Base-by-base conservation (phyloP, 495 filamentous ascomycete genomes). In the Penicillium waksmanii region DNA sequence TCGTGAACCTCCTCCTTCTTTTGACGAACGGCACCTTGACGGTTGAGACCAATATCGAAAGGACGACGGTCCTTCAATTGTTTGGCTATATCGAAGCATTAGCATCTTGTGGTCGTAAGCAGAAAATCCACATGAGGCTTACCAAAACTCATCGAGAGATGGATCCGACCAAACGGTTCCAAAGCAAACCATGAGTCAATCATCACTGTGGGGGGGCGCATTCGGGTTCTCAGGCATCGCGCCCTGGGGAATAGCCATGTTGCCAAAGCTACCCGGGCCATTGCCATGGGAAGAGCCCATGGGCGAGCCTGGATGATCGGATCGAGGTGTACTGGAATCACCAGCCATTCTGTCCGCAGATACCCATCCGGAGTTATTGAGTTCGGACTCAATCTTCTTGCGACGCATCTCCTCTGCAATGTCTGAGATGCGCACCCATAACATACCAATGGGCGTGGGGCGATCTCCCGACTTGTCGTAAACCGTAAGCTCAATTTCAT, bases 101-200 rank as follows among this genome's bases (percentile, higher is more conserved):
- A 86, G 79, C 56, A 57, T 25, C 34, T 23, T 15, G 27, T 46
- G 2, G 15, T 11, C 0, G 15, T 19, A 9, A 13, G 3, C 7
- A 31, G 1, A 17, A 42, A 23, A 50, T 17, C n/a, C 36, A 25
- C 43, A 11, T 27, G 3, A 48, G 18, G 13, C 80, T 84, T 92
- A 83, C 89, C 83, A 71, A 98, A 98, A 74, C 90, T 89, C 75
- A 98, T 83, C 19, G 87, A 90, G 33, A 97, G 76, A 35, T 93
- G 84, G 58, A 98, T 93, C 35, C 93, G 87, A 27, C 95, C 95
- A 42, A 93, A 89, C 8, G 95, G 95, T 69, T 99, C 95, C 56
- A 99, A 80, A 25, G 94, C 92, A 77, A 98, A 99, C 96, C 95
- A 98, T 33, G 90, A 88, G 65, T 97, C 94, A 56, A 98, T 92